Percentiles rank a stretch among this genome's conserved stretches.
Conservation (phyloP, 306 rosid species). For the Citrullus mucosospermus region DNA sequence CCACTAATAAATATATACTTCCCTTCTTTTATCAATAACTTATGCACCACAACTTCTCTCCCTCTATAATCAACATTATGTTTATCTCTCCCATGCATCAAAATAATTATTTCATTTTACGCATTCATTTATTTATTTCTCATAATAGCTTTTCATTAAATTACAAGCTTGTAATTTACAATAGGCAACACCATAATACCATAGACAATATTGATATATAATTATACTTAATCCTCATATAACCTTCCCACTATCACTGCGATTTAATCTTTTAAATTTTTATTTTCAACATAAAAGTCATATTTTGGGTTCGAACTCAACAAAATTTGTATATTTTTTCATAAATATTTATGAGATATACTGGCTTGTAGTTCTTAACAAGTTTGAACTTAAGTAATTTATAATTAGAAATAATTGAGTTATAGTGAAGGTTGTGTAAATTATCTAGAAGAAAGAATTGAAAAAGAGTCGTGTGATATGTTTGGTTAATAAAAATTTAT, state of each 20-base stretch:
- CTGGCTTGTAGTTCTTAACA: too few species aligned
- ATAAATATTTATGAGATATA: too few species aligned
- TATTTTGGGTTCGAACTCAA: background rate
- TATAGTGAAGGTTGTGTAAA: too few species aligned
- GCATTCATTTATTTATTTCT: background rate
- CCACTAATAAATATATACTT: too few species aligned
- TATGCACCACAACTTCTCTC: background rate
- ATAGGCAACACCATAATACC: background rate
- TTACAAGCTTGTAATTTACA: constrained; percentile 2
- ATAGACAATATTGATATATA: too few species aligned
- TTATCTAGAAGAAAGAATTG: too few species aligned
- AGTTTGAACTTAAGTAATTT: too few species aligned
- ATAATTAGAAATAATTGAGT: too few species aligned
- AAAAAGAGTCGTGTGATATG: too few species aligned
- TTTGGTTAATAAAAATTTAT: too few species aligned
- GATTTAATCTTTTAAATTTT: background rate
- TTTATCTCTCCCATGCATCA: background rate
- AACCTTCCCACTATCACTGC: background rate
- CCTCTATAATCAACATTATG: background rate
- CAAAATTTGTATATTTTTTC: too few species aligned
- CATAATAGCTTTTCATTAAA: background rate
- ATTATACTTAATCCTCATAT: too few species aligned
- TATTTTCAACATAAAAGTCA: background rate
- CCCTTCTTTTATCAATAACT: background rate
- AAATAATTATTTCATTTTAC: background rate